Conservation (phyloP, 768 basidiomycete genomes). For the Psilocybe azurescens region DNA sequence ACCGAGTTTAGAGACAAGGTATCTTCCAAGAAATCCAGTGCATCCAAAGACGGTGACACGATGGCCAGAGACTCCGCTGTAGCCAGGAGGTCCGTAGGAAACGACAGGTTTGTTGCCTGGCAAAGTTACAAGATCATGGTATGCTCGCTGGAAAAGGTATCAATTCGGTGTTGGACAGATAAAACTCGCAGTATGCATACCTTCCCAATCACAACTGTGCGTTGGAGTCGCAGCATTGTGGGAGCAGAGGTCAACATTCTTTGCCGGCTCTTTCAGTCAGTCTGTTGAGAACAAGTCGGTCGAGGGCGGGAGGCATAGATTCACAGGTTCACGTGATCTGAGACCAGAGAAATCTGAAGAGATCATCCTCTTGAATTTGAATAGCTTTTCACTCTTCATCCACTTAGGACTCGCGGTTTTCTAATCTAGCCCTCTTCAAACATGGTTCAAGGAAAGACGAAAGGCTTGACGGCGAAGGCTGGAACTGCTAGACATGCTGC, state of each 20-base stretch:
- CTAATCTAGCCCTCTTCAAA: neutral
- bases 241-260: constrained; percentile 52
- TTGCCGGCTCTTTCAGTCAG: constrained; percentile 24
- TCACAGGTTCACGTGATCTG: constrained; percentile 39
- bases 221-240: constrained; percentile 57
- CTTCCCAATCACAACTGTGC: constrained; percentile 53
- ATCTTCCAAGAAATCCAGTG: constrained; percentile 94
- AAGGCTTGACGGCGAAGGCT: constrained; percentile 68
- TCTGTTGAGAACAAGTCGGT: constrained; percentile 25
- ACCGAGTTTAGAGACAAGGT: constrained; percentile 95
- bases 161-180: neutral
- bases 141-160: constrained; percentile 57
- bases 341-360: neutral
- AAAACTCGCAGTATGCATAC: constrained; percentile 30
- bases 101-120: constrained; percentile 71
- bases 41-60: constrained; percentile 96
- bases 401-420: constrained; percentile 1
- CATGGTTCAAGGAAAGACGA: constrained; percentile 90
- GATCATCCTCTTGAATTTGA: neutral
- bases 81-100: constrained; percentile 79
- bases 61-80: constrained; percentile 89
- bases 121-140: constrained; percentile 73
- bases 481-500: constrained; percentile 61
- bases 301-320: constrained; percentile 41
- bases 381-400: neutral